A percentile compares a stretch with the other conserved stretches of the same genome.
These are phyloP conservation scores for Mortierella polycephala DNA, from an alignment of 371 early-diverging fungal species.

Conservation along the genomic window DNA sequence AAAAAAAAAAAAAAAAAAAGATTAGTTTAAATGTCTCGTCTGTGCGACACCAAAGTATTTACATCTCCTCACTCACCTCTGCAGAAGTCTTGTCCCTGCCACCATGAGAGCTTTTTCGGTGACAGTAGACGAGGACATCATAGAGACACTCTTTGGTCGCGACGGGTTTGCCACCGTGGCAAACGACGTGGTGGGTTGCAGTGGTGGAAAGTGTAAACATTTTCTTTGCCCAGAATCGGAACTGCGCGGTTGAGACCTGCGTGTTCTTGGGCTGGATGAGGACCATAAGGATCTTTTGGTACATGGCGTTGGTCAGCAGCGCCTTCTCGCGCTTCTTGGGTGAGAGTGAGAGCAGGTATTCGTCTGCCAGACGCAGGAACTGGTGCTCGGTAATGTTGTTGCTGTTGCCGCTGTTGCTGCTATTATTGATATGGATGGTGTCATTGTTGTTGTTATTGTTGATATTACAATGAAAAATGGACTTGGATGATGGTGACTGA, in stretches of 20 bases:
- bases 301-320: conserved; percentile 62
- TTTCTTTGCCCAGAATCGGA: conserved; percentile 75
- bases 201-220: conserved; percentile 67
- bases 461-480: conserved; percentile 9
- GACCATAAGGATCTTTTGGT: conserved; percentile 65
- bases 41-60: neutral
- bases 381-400: conserved; percentile 29
- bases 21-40: neutral
- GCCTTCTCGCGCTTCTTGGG: conserved; percentile 73
- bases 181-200: conserved; percentile 53
- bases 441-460: neutral
- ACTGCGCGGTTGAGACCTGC: conserved; percentile 70
- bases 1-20: neutral
- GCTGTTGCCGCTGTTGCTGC: conserved; percentile 1
- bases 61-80: conserved; percentile 54
- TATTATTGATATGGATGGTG: neutral
- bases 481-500: neutral
- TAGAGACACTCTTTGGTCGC: conserved; percentile 71
- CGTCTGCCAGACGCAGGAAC: conserved; percentile 46
- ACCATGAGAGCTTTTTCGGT: conserved; percentile 72
- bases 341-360: conserved; percentile 64
- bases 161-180: conserved; percentile 68
- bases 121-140: conserved; percentile 63
- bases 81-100: conserved; percentile 75
- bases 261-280: conserved; percentile 71